phyloP scores from a whole-genome alignment of 2,329 filamentous ascomycete genomes.

The Hypoxylon sp. region DNA sequence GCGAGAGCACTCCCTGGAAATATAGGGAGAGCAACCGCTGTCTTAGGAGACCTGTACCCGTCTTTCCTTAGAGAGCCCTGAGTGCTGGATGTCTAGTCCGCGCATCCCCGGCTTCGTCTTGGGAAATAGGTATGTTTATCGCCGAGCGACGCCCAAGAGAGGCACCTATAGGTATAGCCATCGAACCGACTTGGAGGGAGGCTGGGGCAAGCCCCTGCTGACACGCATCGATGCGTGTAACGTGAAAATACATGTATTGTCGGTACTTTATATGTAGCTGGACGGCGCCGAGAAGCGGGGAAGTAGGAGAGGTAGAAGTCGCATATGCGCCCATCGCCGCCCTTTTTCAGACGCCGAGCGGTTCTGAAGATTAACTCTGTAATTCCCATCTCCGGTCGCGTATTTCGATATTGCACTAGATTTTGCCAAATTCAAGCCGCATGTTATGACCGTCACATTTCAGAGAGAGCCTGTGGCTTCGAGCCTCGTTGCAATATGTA shows the following conservation, averaged over 20 bases:
- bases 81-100: no score
- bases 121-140: background rate
- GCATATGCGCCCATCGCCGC: background rate
- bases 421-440: background rate
- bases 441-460: background rate
- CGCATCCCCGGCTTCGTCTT: no score
- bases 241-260: background rate
- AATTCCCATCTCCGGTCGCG: no score
- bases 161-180: background rate
- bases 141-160: background rate
- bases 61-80: no score
- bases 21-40: no score
- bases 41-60: no score
- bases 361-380: background rate
- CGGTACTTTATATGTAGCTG: background rate
- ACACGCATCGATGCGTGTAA: background rate
- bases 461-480: background rate
- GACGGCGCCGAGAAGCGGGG: background rate
- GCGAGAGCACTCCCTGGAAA: no score
- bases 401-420: no score
- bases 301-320: no score
- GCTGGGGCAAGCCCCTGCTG: background rate
- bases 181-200: background rate
- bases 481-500: slow-evolving; percentile 3
- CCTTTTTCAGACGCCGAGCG: background rate